phyloP scores from a whole-genome alignment of 2,329 filamentous ascomycete species.

The Cladosporium sp. region DNA sequence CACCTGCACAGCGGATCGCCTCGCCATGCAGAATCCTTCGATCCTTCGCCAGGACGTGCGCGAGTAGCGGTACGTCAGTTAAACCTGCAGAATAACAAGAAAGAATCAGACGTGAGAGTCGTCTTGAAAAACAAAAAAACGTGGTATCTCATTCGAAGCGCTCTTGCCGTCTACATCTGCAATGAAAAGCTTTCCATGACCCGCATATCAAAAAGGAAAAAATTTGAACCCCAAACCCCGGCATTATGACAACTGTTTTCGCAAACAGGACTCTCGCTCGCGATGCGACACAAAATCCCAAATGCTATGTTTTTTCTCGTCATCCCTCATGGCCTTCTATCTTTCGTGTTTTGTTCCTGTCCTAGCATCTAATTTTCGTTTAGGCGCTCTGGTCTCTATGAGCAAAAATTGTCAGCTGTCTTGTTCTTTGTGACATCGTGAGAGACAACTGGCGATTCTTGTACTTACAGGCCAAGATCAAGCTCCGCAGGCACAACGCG shows the following conservation, averaged over 20 bases:
- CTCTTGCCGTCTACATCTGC: slow-evolving; percentile 4
- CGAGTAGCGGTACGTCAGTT: background rate
- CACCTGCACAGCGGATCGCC: background rate
- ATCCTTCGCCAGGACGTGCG: background rate
- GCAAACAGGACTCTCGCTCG: background rate
- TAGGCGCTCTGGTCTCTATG: slow-evolving; percentile 18
- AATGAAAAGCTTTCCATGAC: slow-evolving; percentile 9
- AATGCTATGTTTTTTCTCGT: background rate
- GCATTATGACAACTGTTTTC: slow-evolving; percentile 4
- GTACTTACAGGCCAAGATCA: slow-evolving; percentile 46
- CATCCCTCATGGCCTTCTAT: background rate
- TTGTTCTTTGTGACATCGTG: background rate
- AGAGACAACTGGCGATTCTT: background rate
- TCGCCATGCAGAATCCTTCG: background rate
- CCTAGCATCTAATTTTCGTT: slow-evolving; percentile 1
- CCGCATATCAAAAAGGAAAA: background rate
- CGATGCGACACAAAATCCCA: background rate
- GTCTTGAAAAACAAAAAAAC: background rate
- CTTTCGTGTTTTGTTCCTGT: background rate
- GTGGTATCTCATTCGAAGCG: slow-evolving; percentile 12
- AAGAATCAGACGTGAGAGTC: background rate
- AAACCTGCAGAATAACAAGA: background rate
- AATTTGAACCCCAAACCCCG: background rate
- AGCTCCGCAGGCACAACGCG: slow-evolving; percentile 54
- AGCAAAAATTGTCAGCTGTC: background rate